Conservation (phyloP, 2,329 filamentous ascomycete genomes). For the Colletotrichum tropicale region DNA sequence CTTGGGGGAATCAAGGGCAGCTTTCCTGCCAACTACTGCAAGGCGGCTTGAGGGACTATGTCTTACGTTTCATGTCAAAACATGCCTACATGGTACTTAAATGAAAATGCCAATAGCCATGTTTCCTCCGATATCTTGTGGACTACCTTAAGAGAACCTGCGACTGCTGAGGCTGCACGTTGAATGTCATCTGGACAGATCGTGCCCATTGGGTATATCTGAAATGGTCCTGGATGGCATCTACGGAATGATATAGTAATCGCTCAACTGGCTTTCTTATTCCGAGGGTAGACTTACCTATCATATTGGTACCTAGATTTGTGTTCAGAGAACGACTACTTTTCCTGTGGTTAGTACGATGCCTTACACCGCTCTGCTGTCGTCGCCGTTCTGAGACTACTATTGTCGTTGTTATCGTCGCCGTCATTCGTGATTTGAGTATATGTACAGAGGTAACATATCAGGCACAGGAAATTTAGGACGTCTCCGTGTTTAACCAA, state of each 20-base stretch:
- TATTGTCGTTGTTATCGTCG: no score
- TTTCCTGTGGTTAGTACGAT: no score
- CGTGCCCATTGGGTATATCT: not conserved
- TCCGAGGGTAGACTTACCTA: not conserved
- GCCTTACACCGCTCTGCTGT: no score
- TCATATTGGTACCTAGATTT: not conserved
- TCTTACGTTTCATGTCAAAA: not conserved
- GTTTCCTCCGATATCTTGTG: not conserved
- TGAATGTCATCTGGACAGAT: not conserved
- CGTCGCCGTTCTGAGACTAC: no score
- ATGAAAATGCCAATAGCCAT: not conserved
- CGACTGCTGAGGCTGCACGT: no score
- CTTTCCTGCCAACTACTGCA: constrained; percentile 87
- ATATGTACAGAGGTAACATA: no score
- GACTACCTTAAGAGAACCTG: not conserved
- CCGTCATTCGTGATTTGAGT: no score
- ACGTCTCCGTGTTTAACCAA: not conserved
- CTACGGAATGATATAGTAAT: not conserved
- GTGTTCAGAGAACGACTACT: no score
- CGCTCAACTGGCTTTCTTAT: not conserved
- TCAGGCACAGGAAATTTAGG: no score
- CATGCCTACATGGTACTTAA: not conserved
- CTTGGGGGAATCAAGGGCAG: constrained; percentile 69
- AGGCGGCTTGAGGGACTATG: constrained; percentile 31
- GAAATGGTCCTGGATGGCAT: not conserved